These are phyloP conservation scores for Dendrobium catenatum DNA, from an alignment of 106 monocot genomes.

Conservation along the genomic window DNA sequence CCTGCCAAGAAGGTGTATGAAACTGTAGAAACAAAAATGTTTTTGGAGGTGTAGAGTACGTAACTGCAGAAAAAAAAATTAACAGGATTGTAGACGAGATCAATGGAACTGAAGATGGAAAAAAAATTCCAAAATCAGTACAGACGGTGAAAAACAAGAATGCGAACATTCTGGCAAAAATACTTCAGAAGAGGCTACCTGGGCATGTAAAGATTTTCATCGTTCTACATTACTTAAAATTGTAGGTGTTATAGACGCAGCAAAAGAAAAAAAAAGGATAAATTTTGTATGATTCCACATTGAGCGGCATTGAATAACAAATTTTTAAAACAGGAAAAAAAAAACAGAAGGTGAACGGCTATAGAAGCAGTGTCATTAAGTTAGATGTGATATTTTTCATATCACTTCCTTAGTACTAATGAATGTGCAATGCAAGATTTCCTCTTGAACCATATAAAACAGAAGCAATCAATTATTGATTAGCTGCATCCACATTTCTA, in stretches of 20 bases:
- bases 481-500: background rate
- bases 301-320: background rate
- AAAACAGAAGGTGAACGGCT: background rate
- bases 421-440: background rate
- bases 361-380: background rate
- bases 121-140: background rate
- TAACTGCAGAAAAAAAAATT: background rate
- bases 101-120: background rate
- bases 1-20: too few relatives aligned
- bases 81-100: background rate
- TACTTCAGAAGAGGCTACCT: background rate
- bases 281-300: background rate
- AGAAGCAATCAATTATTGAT: background rate
- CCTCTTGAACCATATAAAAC: background rate
- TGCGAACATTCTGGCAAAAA: background rate
- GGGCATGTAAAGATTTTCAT: background rate
- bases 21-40: too few relatives aligned
- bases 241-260: background rate
- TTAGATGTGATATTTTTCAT: background rate
- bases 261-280: background rate
- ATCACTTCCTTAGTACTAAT: background rate
- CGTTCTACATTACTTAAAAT: background rate
- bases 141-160: background rate
- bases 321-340: background rate
- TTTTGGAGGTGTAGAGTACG: background rate